Base-by-base conservation (phyloP, 1,284 basidiomycete species). In the Vanrija sp. region DNA sequence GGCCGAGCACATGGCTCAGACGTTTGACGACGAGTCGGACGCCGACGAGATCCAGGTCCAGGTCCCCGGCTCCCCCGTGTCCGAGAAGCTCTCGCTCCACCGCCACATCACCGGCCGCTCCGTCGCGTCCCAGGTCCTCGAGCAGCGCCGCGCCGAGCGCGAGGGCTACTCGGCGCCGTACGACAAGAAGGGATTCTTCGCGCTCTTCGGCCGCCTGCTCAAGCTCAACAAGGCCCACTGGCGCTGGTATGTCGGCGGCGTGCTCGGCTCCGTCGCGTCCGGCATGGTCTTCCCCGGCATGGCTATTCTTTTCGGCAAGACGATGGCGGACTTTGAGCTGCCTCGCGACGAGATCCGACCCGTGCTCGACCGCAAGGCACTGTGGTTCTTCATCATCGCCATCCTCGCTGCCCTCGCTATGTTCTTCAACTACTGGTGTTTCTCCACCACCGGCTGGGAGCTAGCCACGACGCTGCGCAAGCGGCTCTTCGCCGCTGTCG, bases 211-310 rank as follows among this genome's bases (percentile, higher is more conserved):
- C 9, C 55, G 55, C n/a, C 38, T 57, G 16, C 46, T 57, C 46
- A n/a, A 45, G 6, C 28, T 57, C 34, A 79, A 79, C 65, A 46
- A 57, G 43, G 66, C 70, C n/a, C 57, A 68, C 34, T 73, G 71
- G 53, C 61, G 43, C 56, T 58, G 63, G 21, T 80, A 80, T 61
- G 45, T 75, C 44, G 10, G 71, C 18, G 71, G 69, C 15, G 56
- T 72, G 23, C 43, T 68, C 38, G 67, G 66, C 34, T 70, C 65
- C 8, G 46, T 72, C 19, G 60, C 64, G 43, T 65, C 68, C 44
- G 92, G 94, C 54, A 83, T 87, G 73, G 86, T 92, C 18, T 94
- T 92, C 71, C 95, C 95, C 1, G 82, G 83, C 3, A 90, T 93
- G 66, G 86, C 89, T 67, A 84, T 95, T 59, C 81, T 94, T 6